Percentiles rank a stretch among this genome's conserved stretches.
phyloP scores from a whole-genome alignment of 129 eudicot genomes.

The Artemisia annua region DNA sequence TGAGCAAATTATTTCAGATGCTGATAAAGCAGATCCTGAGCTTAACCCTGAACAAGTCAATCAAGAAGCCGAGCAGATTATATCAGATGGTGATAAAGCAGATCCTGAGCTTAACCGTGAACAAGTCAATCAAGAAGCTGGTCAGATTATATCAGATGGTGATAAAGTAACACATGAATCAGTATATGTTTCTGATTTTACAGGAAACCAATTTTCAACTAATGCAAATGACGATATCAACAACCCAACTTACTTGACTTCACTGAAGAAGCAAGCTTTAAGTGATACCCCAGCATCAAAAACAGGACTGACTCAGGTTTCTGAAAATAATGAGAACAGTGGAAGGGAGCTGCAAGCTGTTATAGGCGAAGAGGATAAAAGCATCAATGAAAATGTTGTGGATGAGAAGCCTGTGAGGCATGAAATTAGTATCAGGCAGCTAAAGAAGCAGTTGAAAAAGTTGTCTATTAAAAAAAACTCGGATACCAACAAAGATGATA shows the following conservation, averaged over 20 bases:
- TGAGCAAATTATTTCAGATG: background rate
- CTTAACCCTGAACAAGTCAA: background rate
- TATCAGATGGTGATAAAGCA: background rate
- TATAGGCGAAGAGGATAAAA: constrained; percentile 21
- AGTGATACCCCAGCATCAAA: constrained; percentile 7
- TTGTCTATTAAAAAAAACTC: constrained; percentile 18
- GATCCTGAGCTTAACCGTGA: background rate
- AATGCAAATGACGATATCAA: constrained; percentile 2
- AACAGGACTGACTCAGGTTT: constrained; percentile 7
- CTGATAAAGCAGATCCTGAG: background rate
- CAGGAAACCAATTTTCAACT: constrained; percentile 15
- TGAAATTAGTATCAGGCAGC: constrained; percentile 34
- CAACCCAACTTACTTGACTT: constrained; percentile 11
- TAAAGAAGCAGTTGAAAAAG: constrained; percentile 42
- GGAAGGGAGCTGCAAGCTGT: constrained; percentile 10
- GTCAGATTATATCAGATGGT: background rate
- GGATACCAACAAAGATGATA: constrained; percentile 4
- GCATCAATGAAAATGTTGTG: background rate
- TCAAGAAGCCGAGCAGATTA: constrained; percentile 13
- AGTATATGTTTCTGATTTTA: constrained; percentile 2
- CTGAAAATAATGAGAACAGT: constrained; percentile 45
- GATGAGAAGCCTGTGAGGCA: constrained; percentile 4
- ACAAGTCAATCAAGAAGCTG: constrained; percentile 4
- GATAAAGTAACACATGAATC: background rate
- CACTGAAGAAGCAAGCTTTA: constrained; percentile 12